Percentiles rank a stretch among this genome's conserved stretches.
Evolutionary conservation across 2,329 filamentous ascomycete genomes (phyloP).

Genomic region (Talaromyces sp.): DNA sequence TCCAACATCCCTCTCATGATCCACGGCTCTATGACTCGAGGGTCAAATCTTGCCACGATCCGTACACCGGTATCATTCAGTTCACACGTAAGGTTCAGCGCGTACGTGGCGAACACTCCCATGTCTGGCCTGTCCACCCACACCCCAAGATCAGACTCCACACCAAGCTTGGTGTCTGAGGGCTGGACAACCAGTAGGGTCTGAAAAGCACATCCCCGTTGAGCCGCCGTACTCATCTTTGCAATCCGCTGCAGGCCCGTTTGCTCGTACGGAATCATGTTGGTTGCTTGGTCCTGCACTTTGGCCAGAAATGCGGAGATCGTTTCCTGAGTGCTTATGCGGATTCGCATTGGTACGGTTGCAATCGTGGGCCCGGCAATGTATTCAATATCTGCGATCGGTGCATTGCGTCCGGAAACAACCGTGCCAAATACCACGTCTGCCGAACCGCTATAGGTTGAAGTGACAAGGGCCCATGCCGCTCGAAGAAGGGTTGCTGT

Average conservation of each 20-base stretch:
- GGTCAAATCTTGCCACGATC: too few relatives aligned
- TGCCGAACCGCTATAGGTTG: neutral
- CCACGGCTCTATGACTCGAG: too few relatives aligned
- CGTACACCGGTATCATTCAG: too few relatives aligned
- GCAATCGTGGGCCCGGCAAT: conserved; percentile 1
- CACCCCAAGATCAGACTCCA: too few relatives aligned
- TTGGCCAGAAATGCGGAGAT: neutral
- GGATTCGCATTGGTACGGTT: neutral
- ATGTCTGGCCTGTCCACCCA: too few relatives aligned
- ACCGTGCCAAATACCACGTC: conserved; percentile 1
- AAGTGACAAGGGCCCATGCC: neutral
- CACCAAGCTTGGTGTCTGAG: too few relatives aligned
- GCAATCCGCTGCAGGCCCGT: neutral
- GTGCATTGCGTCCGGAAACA: neutral
- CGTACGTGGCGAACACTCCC: too few relatives aligned
- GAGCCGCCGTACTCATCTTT: neutral
- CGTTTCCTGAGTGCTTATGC: neutral
- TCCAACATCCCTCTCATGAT: too few relatives aligned
- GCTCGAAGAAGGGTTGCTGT: neutral
- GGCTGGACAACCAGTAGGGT: too few relatives aligned
- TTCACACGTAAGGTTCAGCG: too few relatives aligned
- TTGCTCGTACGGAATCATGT: neutral
- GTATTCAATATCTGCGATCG: neutral
- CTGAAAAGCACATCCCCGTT: neutral
- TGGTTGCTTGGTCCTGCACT: neutral